Percentiles rank a stretch among this genome's conserved stretches.
Conservation (phyloP, 495 filamentous ascomycete genomes). For the Physcia stellaris region DNA sequence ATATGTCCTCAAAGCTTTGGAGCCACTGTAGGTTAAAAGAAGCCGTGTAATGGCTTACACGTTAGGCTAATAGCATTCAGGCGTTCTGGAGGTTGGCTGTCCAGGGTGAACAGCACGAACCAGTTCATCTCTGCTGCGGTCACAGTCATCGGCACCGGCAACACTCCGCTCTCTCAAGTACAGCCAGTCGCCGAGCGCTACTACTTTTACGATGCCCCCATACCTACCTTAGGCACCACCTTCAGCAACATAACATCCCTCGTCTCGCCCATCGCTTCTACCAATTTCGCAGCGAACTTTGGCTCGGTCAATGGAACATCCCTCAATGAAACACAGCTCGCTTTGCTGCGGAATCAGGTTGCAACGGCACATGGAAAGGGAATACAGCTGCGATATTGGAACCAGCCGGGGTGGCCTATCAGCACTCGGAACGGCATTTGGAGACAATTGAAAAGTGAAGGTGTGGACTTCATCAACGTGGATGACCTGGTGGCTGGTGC, state of each 20-base stretch:
- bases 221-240: slow-evolving; percentile 30
- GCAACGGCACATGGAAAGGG: slow-evolving; percentile 38
- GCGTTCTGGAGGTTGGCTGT: slow-evolving; percentile 7
- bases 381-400: slow-evolving; percentile 50
- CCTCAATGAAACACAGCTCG: slow-evolving; percentile 17
- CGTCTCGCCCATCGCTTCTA: slow-evolving; percentile 39
- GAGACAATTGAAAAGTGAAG: slow-evolving; percentile 41
- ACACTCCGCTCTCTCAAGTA: slow-evolving; percentile 55
- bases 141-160: slow-evolving; percentile 70
- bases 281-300: slow-evolving; percentile 27
- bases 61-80: too few relatives aligned
- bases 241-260: slow-evolving; percentile 29
- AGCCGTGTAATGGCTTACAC: slow-evolving; percentile 44
- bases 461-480: slow-evolving; percentile 57
- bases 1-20: slow-evolving; percentile 46
- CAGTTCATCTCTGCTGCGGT: slow-evolving; percentile 36
- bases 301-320: slow-evolving; percentile 25
- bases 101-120: slow-evolving; percentile 31
- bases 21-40: slow-evolving; percentile 59
- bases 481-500: slow-evolving; percentile 63
- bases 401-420: slow-evolving; percentile 47
- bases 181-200: slow-evolving; percentile 34
- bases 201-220: slow-evolving; percentile 50
- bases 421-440: slow-evolving; percentile 44
- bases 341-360: slow-evolving; percentile 14